A percentile compares a stretch with the other conserved stretches of the same genome.
These are phyloP conservation scores for Fusarium luffae DNA, from an alignment of 2,329 filamentous ascomycete genomes.

Conservation along the genomic window DNA sequence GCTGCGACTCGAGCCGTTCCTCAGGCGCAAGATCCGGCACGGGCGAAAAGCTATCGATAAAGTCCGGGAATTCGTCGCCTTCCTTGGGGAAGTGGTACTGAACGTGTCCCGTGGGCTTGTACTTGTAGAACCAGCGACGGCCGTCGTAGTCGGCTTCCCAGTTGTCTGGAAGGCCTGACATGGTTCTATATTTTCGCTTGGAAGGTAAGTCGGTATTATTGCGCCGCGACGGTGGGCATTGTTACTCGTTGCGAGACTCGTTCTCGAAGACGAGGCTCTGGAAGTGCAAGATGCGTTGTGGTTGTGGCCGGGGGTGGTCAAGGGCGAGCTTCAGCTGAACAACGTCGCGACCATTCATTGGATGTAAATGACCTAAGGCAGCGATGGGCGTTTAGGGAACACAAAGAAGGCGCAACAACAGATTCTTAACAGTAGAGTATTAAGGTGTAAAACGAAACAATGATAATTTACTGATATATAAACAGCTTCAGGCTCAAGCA, in stretches of 20 bases:
- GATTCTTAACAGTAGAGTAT: background rate
- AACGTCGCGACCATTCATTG: conserved; percentile 19
- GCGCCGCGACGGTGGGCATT: conserved; percentile 27
- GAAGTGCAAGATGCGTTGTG: conserved; percentile 19
- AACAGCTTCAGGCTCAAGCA: conserved; percentile 1
- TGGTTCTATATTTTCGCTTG: conserved; percentile 32
- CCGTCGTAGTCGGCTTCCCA: conserved; percentile 71
- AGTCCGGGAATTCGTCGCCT: conserved; percentile 69
- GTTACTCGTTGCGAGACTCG: background rate
- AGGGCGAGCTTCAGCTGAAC: conserved; percentile 32
- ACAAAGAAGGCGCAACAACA: conserved; percentile 10
- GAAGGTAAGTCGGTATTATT: conserved; percentile 23
- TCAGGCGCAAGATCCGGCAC: conserved; percentile 60
- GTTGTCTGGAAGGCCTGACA: conserved; percentile 59
- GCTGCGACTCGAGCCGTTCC: conserved; percentile 63
- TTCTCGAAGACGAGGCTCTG: conserved; percentile 14
- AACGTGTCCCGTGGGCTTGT: conserved; percentile 63
- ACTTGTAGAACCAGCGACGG: conserved; percentile 67
- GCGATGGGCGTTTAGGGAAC: conserved; percentile 2
- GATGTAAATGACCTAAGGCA: conserved; percentile 20
- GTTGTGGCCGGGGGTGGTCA: conserved; percentile 20
- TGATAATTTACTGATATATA: background rate
- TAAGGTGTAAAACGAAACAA: background rate
- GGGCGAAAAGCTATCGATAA: conserved; percentile 54
- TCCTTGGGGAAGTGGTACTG: conserved; percentile 68